Conservation (phyloP, 2,329 filamentous ascomycete species). For the Pyricularia sp. region DNA sequence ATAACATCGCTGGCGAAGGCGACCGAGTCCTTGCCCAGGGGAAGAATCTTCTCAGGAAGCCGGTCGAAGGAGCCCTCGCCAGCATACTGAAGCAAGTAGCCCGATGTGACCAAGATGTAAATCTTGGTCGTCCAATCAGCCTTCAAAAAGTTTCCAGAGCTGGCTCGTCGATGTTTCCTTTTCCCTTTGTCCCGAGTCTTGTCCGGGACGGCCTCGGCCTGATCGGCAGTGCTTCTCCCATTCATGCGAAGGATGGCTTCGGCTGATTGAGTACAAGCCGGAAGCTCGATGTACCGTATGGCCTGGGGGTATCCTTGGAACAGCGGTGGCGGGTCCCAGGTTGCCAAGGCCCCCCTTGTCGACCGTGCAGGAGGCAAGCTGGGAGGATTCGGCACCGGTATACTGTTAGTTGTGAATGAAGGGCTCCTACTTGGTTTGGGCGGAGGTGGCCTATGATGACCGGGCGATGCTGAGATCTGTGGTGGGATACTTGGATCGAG, state of each 20-base stretch:
- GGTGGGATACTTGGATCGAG: not conserved
- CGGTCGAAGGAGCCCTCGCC: constrained; percentile 58
- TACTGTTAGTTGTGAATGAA: constrained; percentile 7
- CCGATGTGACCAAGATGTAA: constrained; percentile 57
- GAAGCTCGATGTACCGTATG: constrained; percentile 59
- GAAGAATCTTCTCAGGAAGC: constrained; percentile 59
- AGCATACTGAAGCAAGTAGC: constrained; percentile 62
- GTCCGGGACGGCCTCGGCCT: constrained; percentile 13
- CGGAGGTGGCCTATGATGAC: not conserved
- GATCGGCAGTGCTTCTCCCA: constrained; percentile 32
- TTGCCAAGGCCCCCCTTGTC: constrained; percentile 21
- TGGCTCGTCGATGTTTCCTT: constrained; percentile 33
- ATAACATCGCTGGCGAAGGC: constrained; percentile 72
- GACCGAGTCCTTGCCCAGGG: constrained; percentile 60
- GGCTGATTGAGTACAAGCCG: constrained; percentile 52
- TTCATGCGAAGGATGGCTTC: constrained; percentile 56
- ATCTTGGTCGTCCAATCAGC: constrained; percentile 60
- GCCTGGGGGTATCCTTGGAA: constrained; percentile 83
- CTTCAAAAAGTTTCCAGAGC: constrained; percentile 26
- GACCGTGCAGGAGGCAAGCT: not conserved
- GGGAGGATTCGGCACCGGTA: constrained; percentile 7
- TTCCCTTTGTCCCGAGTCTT: constrained; percentile 19
- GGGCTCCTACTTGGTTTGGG: not conserved
- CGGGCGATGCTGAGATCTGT: not conserved
- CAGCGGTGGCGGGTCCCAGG: constrained; percentile 60